Percentiles rank a stretch among this genome's conserved stretches.
These are phyloP conservation scores for Salvia sclarea DNA, from an alignment of 305 asterid species.

Conservation along the genomic window DNA sequence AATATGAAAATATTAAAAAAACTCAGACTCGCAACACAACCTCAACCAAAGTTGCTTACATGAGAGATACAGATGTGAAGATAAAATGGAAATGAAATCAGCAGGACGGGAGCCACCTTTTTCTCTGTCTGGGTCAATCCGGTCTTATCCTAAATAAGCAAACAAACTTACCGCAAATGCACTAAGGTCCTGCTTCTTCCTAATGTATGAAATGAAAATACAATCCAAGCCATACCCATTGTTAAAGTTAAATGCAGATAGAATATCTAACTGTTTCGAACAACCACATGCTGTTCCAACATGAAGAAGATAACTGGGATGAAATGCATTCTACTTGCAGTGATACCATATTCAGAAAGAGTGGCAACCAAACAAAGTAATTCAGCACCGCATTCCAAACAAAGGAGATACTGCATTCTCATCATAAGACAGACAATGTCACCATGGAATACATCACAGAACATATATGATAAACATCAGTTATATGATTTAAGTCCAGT, in stretches of 20 bases:
- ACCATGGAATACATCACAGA: neutral
- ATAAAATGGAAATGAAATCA: too few species aligned
- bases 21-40: too few species aligned
- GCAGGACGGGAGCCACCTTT: too few species aligned
- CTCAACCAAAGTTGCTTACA: too few species aligned
- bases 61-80: too few species aligned
- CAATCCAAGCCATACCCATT: neutral
- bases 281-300: neutral
- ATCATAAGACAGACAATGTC: neutral
- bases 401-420: neutral
- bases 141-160: too few species aligned
- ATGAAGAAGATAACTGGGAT: neutral
- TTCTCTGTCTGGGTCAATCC: too few species aligned
- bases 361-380: neutral
- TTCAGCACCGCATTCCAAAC: neutral
- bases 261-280: neutral
- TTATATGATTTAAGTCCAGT: neutral
- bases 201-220: neutral
- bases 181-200: neutral
- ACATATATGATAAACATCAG: neutral
- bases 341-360: neutral
- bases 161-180: too few species aligned
- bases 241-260: neutral
- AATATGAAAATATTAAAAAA: too few species aligned
- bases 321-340: neutral